Evolutionary conservation across 1,284 basidiomycete species (phyloP), one percentile per base, ranked within the genome.

Genomic region (Moniliella sp.): DNA sequence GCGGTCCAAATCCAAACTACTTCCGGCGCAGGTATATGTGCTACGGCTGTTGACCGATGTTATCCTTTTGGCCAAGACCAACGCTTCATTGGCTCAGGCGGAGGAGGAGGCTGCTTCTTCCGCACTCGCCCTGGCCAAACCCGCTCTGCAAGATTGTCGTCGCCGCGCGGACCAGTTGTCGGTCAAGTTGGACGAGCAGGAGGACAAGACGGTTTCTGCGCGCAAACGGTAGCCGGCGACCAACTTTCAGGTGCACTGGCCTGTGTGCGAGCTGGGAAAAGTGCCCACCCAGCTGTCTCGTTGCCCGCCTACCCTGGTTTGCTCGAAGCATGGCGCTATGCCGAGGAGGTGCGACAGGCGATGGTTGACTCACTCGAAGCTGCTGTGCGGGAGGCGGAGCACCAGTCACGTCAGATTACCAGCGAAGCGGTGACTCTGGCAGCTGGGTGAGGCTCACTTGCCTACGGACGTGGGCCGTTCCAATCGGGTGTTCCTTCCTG

Each of bases 21-120:
- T 80, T 27, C 91, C 91, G 2, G 86, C 77, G n/a, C 75, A 79
- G 44, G 91, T 83, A 12, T 97, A 91, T 63, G 70, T 97, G 37
- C 71, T 72, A 40, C 78, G 93, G 51, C 69, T 97, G 13, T 70
- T 97, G 33, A 69, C 73, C 33, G 91, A 97, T 58, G 68, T 97
- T 27, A 77, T 82, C 43, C 67, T 91, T 18, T 74, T 99, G 36
- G 77, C 79, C 5, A 69, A 74, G 7, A 73, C 82, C 41, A 99
- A 99, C 59, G 70, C 75, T 7, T 72, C 82, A 37, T 74, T 84
- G 11, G 86, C 91, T 2, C 69, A 76, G 40, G 61, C 69, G 11
- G 84, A 94, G 60, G 66, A 77, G n/a, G 70, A 75, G 23, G 69
- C 69, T 5, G 84, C 86, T 2, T 69, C 67, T 37, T 68, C 67